These are phyloP conservation scores for Coniferiporia sulphurascens DNA, from an alignment of 1,284 basidiomycete species.

Conservation along the genomic window DNA sequence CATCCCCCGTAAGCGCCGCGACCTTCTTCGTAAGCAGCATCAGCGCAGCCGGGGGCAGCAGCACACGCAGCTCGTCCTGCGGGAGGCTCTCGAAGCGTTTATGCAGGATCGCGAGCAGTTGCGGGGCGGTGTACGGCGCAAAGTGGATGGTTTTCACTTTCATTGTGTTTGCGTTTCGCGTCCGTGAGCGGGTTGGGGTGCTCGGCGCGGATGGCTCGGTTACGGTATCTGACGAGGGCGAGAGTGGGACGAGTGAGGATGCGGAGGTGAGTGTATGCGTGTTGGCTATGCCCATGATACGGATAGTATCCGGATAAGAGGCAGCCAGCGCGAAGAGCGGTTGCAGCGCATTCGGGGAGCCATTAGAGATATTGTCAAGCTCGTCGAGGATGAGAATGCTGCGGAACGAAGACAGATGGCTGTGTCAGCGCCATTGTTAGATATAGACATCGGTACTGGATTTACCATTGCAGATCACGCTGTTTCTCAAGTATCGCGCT, in stretches of 20 bases:
- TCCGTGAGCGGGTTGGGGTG: too few relatives aligned
- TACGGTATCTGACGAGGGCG: background rate
- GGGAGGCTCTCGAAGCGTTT: constrained; percentile 49
- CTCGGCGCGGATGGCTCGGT: too few relatives aligned
- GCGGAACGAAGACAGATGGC: constrained; percentile 12
- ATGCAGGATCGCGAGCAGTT: constrained; percentile 62
- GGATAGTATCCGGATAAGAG: constrained; percentile 42
- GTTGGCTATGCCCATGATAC: constrained; percentile 76
- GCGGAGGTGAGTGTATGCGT: constrained; percentile 72
- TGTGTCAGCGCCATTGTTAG: too few relatives aligned
- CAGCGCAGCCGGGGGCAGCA: constrained; percentile 58
- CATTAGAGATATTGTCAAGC: constrained; percentile 62
- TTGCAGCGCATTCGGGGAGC: constrained; percentile 49
- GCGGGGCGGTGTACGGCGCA: constrained; percentile 62
- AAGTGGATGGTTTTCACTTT: constrained; percentile 68
- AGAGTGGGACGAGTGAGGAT: constrained; percentile 27
- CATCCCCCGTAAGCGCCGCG: constrained; percentile 73
- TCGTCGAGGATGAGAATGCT: constrained; percentile 77
- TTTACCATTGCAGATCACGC: constrained; percentile 49
- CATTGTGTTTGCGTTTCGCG: constrained; percentile 16
- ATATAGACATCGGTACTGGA: constrained; percentile 8
- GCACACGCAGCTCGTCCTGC: constrained; percentile 39
- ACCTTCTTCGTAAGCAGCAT: constrained; percentile 72
- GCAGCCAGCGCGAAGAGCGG: constrained; percentile 61
- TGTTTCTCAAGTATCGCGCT: constrained; percentile 31